Evolutionary conservation across 106 monocot species (phyloP).

Genomic region (Vanilla planifolia): DNA sequence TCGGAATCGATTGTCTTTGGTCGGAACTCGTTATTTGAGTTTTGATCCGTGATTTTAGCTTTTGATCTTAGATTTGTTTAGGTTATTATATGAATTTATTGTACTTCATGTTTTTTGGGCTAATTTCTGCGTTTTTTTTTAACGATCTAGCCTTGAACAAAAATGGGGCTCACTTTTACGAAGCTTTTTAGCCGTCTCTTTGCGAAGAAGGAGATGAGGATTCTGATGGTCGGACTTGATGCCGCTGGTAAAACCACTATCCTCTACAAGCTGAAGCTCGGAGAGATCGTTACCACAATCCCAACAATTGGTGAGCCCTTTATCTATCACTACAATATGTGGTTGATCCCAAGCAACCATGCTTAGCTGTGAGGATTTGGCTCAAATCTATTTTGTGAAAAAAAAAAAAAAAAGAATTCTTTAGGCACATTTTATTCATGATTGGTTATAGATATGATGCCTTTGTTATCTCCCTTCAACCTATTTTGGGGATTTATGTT

Average conservation of each 20-base stretch:
- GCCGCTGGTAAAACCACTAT: conserved; percentile 27
- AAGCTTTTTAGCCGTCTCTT: conserved; percentile 22
- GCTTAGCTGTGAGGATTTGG: too few relatives aligned
- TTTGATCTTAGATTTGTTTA: neutral
- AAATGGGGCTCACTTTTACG: conserved; percentile 21
- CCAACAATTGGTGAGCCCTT: conserved; percentile 19
- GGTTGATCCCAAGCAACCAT: too few relatives aligned
- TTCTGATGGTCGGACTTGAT: conserved; percentile 26
- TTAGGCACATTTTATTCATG: too few relatives aligned
- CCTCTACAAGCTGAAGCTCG: conserved; percentile 27
- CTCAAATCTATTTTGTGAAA: too few relatives aligned
- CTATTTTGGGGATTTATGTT: too few relatives aligned
- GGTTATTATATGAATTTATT: neutral
- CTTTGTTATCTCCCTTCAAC: too few relatives aligned
- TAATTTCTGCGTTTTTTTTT: neutral
- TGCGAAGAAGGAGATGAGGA: conserved; percentile 27
- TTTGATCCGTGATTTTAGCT: neutral
- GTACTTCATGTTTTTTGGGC: neutral
- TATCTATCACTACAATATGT: neutral
- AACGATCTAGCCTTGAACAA: neutral
- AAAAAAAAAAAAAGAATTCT: too few relatives aligned
- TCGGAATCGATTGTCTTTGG: neutral
- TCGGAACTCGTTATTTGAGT: neutral
- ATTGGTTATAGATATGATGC: too few relatives aligned
- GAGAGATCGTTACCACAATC: conserved; percentile 27